Conservation (phyloP, 2,329 filamentous ascomycete genomes). For the Monilinia fructicola region DNA sequence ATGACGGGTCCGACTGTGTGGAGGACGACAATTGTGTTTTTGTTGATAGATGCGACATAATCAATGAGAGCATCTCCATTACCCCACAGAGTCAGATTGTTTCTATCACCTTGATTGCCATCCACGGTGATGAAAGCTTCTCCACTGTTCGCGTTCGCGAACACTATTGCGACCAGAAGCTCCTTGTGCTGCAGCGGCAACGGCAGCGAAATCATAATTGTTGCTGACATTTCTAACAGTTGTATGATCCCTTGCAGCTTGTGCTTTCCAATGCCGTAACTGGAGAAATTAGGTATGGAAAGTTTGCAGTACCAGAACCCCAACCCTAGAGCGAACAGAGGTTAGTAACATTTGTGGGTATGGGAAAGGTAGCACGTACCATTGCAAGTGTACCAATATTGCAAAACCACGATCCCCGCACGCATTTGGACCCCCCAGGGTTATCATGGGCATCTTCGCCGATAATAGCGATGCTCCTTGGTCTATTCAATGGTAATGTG, state of each 20-base stretch:
- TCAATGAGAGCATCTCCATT: constrained; percentile 77
- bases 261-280: constrained; percentile 64
- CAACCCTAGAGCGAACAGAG: constrained; percentile 56
- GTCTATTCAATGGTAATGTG: constrained; percentile 47
- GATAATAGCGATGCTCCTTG: constrained; percentile 45
- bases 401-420: constrained; percentile 58
- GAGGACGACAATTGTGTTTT: constrained; percentile 89
- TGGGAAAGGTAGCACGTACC: constrained; percentile 43
- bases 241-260: constrained; percentile 58
- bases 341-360: constrained; percentile 56
- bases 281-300: constrained; percentile 75
- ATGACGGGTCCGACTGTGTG: constrained; percentile 83
- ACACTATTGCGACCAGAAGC: constrained; percentile 76
- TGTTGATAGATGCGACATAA: constrained; percentile 72
- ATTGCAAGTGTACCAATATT: constrained; percentile 54
- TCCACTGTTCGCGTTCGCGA: constrained; percentile 81
- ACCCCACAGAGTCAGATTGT: constrained; percentile 88
- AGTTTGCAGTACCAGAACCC: constrained; percentile 73
- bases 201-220: constrained; percentile 51
- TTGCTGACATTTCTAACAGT: constrained; percentile 66
- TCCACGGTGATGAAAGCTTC: constrained; percentile 84
- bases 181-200: constrained; percentile 66
- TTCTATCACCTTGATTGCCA: constrained; percentile 81
- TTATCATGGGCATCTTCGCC: constrained; percentile 52
- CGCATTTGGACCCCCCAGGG: constrained; percentile 62